Base-by-base conservation (phyloP, 2,329 filamentous ascomycete species). In the Plenodomus lindquistii region DNA sequence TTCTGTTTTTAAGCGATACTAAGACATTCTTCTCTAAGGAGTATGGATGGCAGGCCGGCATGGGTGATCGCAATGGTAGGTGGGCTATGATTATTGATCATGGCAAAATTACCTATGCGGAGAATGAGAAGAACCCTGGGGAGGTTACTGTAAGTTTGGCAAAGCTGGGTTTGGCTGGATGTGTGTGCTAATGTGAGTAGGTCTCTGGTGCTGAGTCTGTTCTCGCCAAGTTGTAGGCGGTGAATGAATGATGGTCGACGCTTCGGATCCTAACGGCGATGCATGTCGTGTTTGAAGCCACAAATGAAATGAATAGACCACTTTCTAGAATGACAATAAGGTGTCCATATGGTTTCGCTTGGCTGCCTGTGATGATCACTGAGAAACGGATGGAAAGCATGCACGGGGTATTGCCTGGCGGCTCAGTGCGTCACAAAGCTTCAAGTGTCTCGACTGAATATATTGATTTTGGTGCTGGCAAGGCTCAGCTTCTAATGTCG, bases 81-180 rank as follows among this genome's bases (percentile, higher is more conserved):
- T 95, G 89, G 77, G 91, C 88, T 63, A 82, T 96, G 72, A 78
- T 92, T 64, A 76, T 95, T 60, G 90, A 79, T 55, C 73, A 95
- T 22, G 90, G 90, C 73, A 93, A 89, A 79, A 81, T 96, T 66
- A 79, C 77, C 66, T 95, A 95, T 73, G 88, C 89, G 52, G 88
- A 87, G 75, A 86, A 83, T 65, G 90, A 95, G 77, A 72, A 70
- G 55, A 81, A 76, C 54, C 75, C 75, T 2, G 64, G 75, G 38
- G 67, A 80, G 52, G 76, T 81, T 35, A 71, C 72, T 42, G 79
- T 79, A 43, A 49, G 52, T 52, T 20, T 29, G 4, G 6, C 31
- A 17, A 17, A 16, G 11, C 20, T 37, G 16, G 2, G 5, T 22
- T 10, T 9, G 16, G 11, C 5, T 37, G 6, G 15, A 18, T 4